Base-by-base conservation (phyloP, 306 rosid genomes). In the Mimosa pudica region DNA sequence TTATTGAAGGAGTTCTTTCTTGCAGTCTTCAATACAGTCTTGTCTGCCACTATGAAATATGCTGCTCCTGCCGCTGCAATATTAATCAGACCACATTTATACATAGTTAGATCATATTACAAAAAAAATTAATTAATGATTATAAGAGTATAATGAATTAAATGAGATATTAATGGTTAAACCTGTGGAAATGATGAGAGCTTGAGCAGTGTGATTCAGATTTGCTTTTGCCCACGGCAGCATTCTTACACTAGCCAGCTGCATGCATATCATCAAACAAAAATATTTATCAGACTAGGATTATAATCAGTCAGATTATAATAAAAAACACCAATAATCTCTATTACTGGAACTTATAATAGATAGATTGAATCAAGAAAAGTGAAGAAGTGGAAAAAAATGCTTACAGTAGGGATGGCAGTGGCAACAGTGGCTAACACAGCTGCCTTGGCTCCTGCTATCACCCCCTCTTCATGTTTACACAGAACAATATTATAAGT, bases 31-130 rank as follows among this genome's bases (percentile, higher is more conserved):
- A 96, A 78, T 75, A 96, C 89, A 0, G 99, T 96, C 92, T 93
- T 96, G 84, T 96, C 99, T 80, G 99, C 99, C 72, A 96, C 99
- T 47, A 93, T 89, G 89, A 96, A 96, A 85, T 96, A 96, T 71
- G 99, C 98, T 58, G 97, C 97, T 84, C 99, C 99, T 4, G 99
- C 98, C 88, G 81, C 99, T 95, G 89, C 82, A 51, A 11, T 51
- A 49, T 10, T 49, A 80, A 63, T 61, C 74, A 83, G 18, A 69
- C 4, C 74, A 77, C 18, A 65, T 4, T 0, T 14, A 52, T 49
- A 49, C 6, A 16, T 44, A 41, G 58, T 79, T 70, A 80, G 70
- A 61, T 51, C 65, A 80, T 65, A 61, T 51, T 61, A 63, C 32
- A 78, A 47, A 71, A 11, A 48, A 11, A 48, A 45, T n/a, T 7